These are phyloP conservation scores for Cadophora malorum DNA, from an alignment of 2,329 filamentous ascomycete genomes.

Conservation along the genomic window DNA sequence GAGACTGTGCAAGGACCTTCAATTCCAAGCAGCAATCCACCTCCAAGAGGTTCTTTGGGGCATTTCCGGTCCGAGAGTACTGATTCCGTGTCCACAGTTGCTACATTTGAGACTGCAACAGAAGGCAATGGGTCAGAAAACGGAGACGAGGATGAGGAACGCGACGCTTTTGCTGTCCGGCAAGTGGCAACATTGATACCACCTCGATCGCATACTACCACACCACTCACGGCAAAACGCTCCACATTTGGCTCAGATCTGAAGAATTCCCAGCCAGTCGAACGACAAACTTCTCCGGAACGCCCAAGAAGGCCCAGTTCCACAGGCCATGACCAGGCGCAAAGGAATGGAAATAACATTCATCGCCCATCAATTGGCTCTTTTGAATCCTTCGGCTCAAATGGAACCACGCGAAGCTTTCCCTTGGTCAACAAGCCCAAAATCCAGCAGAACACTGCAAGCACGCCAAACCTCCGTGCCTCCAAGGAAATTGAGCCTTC, in stretches of 20 bases:
- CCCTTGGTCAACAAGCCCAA: constrained; percentile 62
- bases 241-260: constrained; percentile 40
- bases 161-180: constrained; percentile 49
- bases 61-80: constrained; percentile 60
- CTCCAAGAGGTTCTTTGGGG: constrained; percentile 32
- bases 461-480: constrained; percentile 22
- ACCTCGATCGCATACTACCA: constrained; percentile 19
- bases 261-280: constrained; percentile 23
- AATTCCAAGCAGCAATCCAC: constrained; percentile 31
- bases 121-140: constrained; percentile 53
- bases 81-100: constrained; percentile 66
- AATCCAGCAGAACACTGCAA: constrained; percentile 26
- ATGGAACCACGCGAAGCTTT: constrained; percentile 66
- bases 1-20: constrained; percentile 64
- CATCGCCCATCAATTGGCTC: constrained; percentile 65
- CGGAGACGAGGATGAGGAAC: constrained; percentile 48
- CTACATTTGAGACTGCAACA: constrained; percentile 68
- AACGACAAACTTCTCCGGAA: constrained; percentile 22
- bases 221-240: constrained; percentile 37
- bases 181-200: constrained; percentile 32
- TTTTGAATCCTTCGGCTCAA: constrained; percentile 49
- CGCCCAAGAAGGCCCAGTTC: constrained; percentile 30
- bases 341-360: constrained; percentile 27
- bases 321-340: constrained; percentile 27
- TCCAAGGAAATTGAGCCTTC: constrained; percentile 30